A percentile compares a stretch with the other conserved stretches of the same genome.
phyloP scores from a whole-genome alignment of 1,284 basidiomycete species.

The Thecaphora thlaspeos region DNA sequence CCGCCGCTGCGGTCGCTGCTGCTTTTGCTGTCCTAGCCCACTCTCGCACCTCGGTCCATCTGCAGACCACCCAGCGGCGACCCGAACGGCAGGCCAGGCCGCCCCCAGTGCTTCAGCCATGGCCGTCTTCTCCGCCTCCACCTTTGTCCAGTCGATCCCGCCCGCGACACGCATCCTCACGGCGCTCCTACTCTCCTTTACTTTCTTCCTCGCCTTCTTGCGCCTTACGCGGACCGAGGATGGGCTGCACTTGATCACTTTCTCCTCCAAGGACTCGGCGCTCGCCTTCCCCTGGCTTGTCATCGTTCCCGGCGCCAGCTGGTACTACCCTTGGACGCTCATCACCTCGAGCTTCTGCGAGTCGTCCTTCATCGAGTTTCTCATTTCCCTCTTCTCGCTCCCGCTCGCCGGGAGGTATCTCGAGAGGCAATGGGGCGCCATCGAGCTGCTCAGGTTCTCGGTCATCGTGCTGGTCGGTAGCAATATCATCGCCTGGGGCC shows the following conservation, averaged over 20 bases:
- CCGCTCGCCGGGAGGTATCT: slow-evolving; percentile 83
- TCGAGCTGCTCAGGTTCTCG: slow-evolving; percentile 84
- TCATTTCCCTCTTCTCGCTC: slow-evolving; percentile 74
- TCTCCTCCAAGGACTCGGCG: slow-evolving; percentile 59
- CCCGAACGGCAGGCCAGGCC: too few species aligned
- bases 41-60: too few species aligned
- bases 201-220: slow-evolving; percentile 31
- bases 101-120: too few species aligned
- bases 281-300: slow-evolving; percentile 72
- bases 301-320: slow-evolving; percentile 76
- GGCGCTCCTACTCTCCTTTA: slow-evolving; percentile 24
- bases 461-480: slow-evolving; percentile 63
- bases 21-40: too few species aligned
- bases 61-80: too few species aligned
- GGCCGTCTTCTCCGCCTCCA: slow-evolving; percentile 38
- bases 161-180: slow-evolving; percentile 28
- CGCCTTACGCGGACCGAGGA: slow-evolving; percentile 31
- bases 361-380: slow-evolving; percentile 76
- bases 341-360: slow-evolving; percentile 84
- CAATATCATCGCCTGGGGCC: slow-evolving; percentile 49
- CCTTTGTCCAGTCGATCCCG: slow-evolving; percentile 29
- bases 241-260: slow-evolving; percentile 18
- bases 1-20: too few species aligned
- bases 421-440: slow-evolving; percentile 85
- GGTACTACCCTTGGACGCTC: slow-evolving; percentile 88